These are phyloP conservation scores for Aphanomyces cochlioides DNA, from an alignment of 352 stramenopile species.

Conservation along the genomic window DNA sequence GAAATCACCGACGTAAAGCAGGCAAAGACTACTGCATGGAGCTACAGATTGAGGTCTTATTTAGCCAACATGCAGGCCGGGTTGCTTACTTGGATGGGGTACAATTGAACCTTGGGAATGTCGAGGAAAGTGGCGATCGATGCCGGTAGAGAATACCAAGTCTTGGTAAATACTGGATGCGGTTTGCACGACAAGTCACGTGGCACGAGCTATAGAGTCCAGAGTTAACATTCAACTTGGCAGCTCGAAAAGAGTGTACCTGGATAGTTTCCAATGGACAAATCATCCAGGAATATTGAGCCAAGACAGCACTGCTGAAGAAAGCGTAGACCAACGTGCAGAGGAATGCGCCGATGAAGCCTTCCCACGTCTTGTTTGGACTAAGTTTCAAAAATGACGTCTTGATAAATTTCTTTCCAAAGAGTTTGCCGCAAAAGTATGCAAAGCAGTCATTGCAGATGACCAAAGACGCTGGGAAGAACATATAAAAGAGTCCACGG, in stretches of 20 bases:
- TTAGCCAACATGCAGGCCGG: not conserved
- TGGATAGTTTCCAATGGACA: slow-evolving; percentile 86
- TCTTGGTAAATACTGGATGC: slow-evolving; percentile 54
- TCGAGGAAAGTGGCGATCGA: slow-evolving; percentile 78
- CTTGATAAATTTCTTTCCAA: slow-evolving; percentile 92
- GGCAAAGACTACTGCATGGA: slow-evolving; percentile 96
- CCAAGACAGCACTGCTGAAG: slow-evolving; percentile 88
- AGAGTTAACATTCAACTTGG: too few relatives aligned
- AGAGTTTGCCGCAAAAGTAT: slow-evolving; percentile 89
- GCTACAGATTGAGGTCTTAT: slow-evolving; percentile 59
- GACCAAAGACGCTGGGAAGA: slow-evolving; percentile 91
- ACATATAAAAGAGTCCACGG: slow-evolving; percentile 95
- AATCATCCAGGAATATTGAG: slow-evolving; percentile 92
- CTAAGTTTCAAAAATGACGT: slow-evolving; percentile 87
- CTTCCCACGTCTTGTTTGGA: slow-evolving; percentile 99
- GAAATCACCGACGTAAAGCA: slow-evolving; percentile 97
- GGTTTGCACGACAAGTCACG: slow-evolving; percentile 64
- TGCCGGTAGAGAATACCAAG: slow-evolving; percentile 61
- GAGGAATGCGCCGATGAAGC: slow-evolving; percentile 95
- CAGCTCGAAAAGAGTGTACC: slow-evolving; percentile 31
- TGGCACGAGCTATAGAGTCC: slow-evolving; percentile 47
- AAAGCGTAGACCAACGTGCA: slow-evolving; percentile 94
- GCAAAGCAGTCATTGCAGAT: slow-evolving; percentile 96
- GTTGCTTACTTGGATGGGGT: slow-evolving; percentile 68
- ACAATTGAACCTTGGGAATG: slow-evolving; percentile 70